Evolutionary conservation across 1,139 yeast species (phyloP), one percentile per base, ranked within the genome.

Genomic region (Scheffersomyces insectosa): DNA sequence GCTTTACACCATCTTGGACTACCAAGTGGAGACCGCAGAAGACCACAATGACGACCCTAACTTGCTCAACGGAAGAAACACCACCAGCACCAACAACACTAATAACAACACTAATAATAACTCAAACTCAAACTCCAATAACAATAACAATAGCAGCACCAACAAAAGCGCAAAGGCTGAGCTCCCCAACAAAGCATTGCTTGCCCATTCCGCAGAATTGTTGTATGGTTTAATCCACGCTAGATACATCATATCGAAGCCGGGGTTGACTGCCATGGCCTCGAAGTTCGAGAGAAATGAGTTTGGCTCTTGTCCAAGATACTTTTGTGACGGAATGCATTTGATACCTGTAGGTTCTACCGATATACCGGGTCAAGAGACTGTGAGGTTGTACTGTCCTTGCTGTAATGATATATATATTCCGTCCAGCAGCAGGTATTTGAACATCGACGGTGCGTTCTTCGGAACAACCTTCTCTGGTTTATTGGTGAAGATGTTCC

Each of bases 401-500:
- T 84, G 95, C 60, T 93, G 99, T 66, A 83, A 85, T 60, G 99
- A 93, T 60, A 76, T 91, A 36, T 93, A 93, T 65, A 69, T 89
- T 44, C 98, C 98, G 1, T 83, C 85, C 47, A 84, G 90, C 47
- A 83, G 95, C 15, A 75, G 97, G 49, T 91, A 88, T 64, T 71
- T 88, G 49, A 88, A 88, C 59, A 82, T 93, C 40, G 99, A 93
- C 63, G 99, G 99, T 4, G 97, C 98, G 1, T 93, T 85, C 58
- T 93, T 95, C 69, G 99, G 99, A 6, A 89, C 98, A 1, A 85
- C 96, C 28, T 93, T 93, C 68, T 95, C 97, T 0, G 98, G 97
- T 2, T 77, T 93, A 51, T 86, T 93, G 56, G 81, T 93, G 44
- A 88, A 89, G 61, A 87, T 89, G 77, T 90, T 85, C 67, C 91